A percentile compares a stretch with the other conserved stretches of the same genome.
Conservation (phyloP, 1,139 yeast genomes). For the Schizosaccharomyces versatilis region DNA sequence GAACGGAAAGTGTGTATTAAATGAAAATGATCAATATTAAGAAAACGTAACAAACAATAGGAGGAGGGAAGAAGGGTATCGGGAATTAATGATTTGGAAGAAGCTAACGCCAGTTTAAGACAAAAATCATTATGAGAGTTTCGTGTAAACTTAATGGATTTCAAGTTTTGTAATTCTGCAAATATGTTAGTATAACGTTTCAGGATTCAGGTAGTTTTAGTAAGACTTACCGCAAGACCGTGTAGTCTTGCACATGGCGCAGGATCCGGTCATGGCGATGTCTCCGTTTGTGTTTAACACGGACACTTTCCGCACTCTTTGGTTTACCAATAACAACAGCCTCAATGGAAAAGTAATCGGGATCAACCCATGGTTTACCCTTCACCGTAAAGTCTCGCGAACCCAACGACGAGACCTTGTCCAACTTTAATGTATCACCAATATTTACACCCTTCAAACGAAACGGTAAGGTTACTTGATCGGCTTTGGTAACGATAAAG, state of each 20-base stretch:
- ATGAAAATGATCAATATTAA: too few species aligned
- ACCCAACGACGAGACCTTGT: slow-evolving; percentile 63
- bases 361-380: slow-evolving; percentile 30
- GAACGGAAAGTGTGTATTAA: too few species aligned
- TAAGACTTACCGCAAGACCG: slow-evolving; percentile 33
- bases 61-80: too few species aligned
- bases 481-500: slow-evolving; percentile 80
- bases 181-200: not conserved
- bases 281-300: slow-evolving; percentile 51
- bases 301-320: slow-evolving; percentile 52
- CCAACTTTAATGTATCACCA: slow-evolving; percentile 55
- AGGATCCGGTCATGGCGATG: slow-evolving; percentile 66
- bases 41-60: too few species aligned
- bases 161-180: not conserved
- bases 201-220: not conserved
- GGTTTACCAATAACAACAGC: slow-evolving; percentile 77
- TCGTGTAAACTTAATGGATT: not conserved
- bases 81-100: too few species aligned
- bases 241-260: slow-evolving; percentile 55
- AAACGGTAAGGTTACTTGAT: slow-evolving; percentile 37
- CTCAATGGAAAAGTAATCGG: slow-evolving; percentile 34
- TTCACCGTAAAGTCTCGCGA: slow-evolving; percentile 56
- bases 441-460: slow-evolving; percentile 50
- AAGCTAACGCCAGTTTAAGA: too few species aligned
- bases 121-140: not conserved